A percentile compares a stretch with the other conserved stretches of the same genome.
phyloP scores from a whole-genome alignment of 2,329 filamentous ascomycete genomes.

The Diaporthe batatas region DNA sequence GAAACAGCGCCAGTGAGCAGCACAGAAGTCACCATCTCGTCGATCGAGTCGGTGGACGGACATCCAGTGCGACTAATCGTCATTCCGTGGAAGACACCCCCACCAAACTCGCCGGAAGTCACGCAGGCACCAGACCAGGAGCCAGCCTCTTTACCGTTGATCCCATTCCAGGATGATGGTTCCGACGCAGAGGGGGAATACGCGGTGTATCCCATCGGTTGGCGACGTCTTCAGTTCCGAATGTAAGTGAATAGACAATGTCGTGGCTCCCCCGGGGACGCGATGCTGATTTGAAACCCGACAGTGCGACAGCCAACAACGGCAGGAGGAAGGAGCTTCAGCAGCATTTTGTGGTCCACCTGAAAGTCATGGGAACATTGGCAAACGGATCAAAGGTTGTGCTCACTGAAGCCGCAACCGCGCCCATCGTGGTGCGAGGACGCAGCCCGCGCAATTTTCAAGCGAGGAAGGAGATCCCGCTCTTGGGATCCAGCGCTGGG shows the following conservation, averaged over 20 bases:
- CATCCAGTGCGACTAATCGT: conserved; percentile 94
- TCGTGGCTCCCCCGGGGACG: not conserved
- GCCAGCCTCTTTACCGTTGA: conserved; percentile 83
- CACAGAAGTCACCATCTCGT: conserved; percentile 90
- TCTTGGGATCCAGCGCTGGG: conserved; percentile 81
- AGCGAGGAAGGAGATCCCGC: conserved; percentile 90
- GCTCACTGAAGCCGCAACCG: conserved; percentile 86
- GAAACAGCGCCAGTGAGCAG: conserved; percentile 85
- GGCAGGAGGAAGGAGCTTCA: conserved; percentile 94
- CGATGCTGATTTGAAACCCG: conserved; percentile 43
- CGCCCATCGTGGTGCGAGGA: conserved; percentile 92
- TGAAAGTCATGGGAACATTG: conserved; percentile 88
- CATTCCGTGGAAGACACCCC: conserved; percentile 97
- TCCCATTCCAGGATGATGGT: conserved; percentile 74
- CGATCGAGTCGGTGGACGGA: conserved; percentile 94
- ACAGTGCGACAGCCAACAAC: conserved; percentile 92
- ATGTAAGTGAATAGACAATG: conserved; percentile 66
- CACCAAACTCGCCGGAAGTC: conserved; percentile 79
- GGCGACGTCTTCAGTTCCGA: conserved; percentile 93
- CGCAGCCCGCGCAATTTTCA: conserved; percentile 96
- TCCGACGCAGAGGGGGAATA: conserved; percentile 79
- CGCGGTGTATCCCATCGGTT: conserved; percentile 91
- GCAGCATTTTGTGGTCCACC: conserved; percentile 91
- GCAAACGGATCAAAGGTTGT: conserved; percentile 86
- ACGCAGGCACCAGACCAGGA: conserved; percentile 81